Percentiles rank a stretch among this genome's conserved stretches.
phyloP scores from a whole-genome alignment of 768 basidiomycete species.

The Mycena haematopus region DNA sequence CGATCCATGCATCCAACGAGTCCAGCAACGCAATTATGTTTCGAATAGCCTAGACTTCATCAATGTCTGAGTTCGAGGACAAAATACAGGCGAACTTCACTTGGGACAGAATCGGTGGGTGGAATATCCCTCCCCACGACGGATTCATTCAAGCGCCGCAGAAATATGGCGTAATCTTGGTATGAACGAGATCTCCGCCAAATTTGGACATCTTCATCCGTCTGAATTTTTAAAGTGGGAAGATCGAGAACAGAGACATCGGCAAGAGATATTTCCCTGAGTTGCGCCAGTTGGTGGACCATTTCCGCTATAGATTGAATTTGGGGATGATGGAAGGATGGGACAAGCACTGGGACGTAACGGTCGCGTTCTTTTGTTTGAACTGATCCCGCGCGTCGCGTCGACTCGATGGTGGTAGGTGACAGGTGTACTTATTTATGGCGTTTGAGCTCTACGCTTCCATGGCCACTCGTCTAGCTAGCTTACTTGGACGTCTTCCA shows the following conservation, averaged over 20 bases:
- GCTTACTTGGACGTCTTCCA: no score
- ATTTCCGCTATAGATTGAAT: not conserved
- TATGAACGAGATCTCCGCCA: slow-evolving; percentile 81
- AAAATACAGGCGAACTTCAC: slow-evolving; percentile 41
- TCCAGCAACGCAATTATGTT: slow-evolving; percentile 64
- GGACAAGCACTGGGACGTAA: not conserved
- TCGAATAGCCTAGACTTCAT: slow-evolving; percentile 50
- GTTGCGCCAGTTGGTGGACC: slow-evolving; percentile 27
- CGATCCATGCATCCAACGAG: slow-evolving; percentile 74
- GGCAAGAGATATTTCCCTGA: slow-evolving; percentile 30
- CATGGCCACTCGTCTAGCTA: no score
- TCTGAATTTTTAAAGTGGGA: slow-evolving; percentile 65
- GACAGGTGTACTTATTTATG: no score
- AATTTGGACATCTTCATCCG: slow-evolving; percentile 72
- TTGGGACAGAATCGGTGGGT: slow-evolving; percentile 38
- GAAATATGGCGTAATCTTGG: slow-evolving; percentile 74
- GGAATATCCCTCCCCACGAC: slow-evolving; percentile 72
- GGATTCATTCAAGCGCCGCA: slow-evolving; percentile 77
- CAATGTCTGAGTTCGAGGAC: slow-evolving; percentile 1
- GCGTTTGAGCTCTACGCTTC: no score
- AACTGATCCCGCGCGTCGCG: no score
- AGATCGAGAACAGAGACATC: slow-evolving; percentile 23
- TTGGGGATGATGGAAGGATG: not conserved
- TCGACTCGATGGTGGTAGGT: no score
- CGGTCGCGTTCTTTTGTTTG: not conserved